Evolutionary conservation across 352 stramenopile species (phyloP).

Genomic region (Globisporangium rhizosaccharum): DNA sequence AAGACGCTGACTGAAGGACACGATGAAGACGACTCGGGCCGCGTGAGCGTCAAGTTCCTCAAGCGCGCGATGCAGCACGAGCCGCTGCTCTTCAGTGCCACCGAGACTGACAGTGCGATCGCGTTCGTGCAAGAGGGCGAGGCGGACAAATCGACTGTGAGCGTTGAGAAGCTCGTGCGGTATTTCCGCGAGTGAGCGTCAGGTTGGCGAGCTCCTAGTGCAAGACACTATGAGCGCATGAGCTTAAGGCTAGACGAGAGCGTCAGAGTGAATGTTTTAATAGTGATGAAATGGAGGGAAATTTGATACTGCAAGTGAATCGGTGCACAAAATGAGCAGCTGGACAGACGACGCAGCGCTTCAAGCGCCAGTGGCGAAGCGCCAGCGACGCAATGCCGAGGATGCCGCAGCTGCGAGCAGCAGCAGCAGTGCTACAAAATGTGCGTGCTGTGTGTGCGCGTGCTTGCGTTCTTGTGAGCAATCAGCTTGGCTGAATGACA

Average conservation of each 20-base stretch:
- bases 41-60: constrained; percentile 55
- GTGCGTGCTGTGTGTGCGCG: no score
- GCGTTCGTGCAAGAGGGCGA: constrained; percentile 38
- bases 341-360: background rate
- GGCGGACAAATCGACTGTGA: constrained; percentile 26
- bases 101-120: constrained; percentile 59
- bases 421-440: no score
- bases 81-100: constrained; percentile 72
- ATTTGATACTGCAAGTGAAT: background rate
- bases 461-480: no score
- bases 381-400: background rate
- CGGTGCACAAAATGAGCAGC: background rate
- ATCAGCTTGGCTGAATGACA: no score
- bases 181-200: constrained; percentile 8
- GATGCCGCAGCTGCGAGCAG: no score
- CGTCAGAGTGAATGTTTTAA: background rate
- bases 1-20: constrained; percentile 48
- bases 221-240: background rate
- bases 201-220: background rate
- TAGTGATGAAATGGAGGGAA: background rate
- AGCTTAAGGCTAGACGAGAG: no score
- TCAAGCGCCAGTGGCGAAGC: constrained; percentile 3
- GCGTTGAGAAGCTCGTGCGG: constrained; percentile 51
- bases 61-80: constrained; percentile 65
- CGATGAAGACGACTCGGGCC: constrained; percentile 40